Percentiles rank a stretch among this genome's conserved stretches.
Evolutionary conservation across 768 basidiomycete species (phyloP).

Genomic region (Mycena pura): DNA sequence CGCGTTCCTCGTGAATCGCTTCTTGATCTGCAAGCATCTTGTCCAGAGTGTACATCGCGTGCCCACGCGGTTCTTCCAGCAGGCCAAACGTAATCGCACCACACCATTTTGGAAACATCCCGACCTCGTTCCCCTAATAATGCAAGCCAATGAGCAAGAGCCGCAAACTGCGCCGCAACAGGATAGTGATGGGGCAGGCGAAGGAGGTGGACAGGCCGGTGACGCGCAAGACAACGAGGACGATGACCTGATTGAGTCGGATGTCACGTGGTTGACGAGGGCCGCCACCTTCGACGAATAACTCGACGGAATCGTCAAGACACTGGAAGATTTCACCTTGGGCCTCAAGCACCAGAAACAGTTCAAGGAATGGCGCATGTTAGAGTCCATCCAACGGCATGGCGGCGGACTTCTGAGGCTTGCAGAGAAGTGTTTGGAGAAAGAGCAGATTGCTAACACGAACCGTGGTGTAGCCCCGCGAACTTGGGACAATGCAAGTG

Average conservation of each 20-base stretch:
- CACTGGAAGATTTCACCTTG: not conserved
- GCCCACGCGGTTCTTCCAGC: not conserved
- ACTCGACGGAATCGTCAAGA: not conserved
- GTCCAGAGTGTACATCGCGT: not conserved
- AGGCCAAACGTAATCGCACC: not conserved
- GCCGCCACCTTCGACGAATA: not conserved
- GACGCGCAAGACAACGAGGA: not conserved
- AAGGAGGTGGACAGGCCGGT: not conserved
- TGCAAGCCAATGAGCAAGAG: too few relatives aligned
- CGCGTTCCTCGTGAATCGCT: not conserved
- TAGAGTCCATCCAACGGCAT: not conserved
- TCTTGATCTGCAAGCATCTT: not conserved
- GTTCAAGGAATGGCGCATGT: not conserved
- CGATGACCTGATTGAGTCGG: not conserved
- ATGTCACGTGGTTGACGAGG: too few relatives aligned
- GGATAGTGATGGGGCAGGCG: not conserved
- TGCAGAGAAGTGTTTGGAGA: not conserved
- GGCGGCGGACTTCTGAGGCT: not conserved
- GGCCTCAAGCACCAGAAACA: not conserved
- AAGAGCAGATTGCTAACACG: not conserved
- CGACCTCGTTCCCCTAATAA: not conserved
- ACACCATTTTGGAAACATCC: not conserved
- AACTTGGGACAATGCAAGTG: too few relatives aligned
- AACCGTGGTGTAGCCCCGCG: too few relatives aligned
- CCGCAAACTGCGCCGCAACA: too few relatives aligned